Conservation (phyloP, 1,284 basidiomycete genomes). For the Cryptococcus sp. region DNA sequence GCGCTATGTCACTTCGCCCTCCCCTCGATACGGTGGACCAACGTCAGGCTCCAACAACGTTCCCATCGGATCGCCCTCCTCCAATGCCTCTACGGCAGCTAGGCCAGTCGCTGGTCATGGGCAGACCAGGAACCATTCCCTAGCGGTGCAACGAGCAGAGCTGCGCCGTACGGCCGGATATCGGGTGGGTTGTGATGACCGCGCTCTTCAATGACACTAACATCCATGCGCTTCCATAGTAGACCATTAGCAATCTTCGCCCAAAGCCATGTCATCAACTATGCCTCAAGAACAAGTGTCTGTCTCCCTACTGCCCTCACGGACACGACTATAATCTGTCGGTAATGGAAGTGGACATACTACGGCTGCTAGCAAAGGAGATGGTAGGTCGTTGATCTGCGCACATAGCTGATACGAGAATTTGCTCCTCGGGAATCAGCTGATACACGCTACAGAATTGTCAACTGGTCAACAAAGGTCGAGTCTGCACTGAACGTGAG, state of each 20-base stretch:
- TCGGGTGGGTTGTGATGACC: no score
- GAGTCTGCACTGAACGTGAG: not conserved
- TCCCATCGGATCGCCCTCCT: no score
- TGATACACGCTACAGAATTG: conserved; percentile 8
- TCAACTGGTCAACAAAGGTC: not conserved
- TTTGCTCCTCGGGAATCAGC: not conserved
- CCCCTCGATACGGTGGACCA: no score
- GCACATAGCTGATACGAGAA: no score
- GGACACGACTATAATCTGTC: conserved; percentile 5
- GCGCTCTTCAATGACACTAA: no score
- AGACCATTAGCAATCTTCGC: conserved; percentile 13
- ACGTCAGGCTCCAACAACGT: no score
- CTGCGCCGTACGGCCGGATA: no score
- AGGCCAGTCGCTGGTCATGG: no score
- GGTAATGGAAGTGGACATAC: not conserved
- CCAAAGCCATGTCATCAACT: conserved; percentile 16
- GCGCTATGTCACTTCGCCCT: no score
- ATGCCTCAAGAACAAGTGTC: conserved; percentile 12
- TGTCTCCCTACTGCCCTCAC: conserved; percentile 1
- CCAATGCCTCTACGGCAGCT: no score
- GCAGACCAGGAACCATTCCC: no score
- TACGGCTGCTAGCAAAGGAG: conserved; percentile 13
- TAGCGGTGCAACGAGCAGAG: no score
- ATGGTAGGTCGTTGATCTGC: conserved; percentile 10
- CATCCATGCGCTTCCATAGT: not conserved